Conservation (phyloP, 805 yeast species). For the Kazachstania kunashirensis region DNA sequence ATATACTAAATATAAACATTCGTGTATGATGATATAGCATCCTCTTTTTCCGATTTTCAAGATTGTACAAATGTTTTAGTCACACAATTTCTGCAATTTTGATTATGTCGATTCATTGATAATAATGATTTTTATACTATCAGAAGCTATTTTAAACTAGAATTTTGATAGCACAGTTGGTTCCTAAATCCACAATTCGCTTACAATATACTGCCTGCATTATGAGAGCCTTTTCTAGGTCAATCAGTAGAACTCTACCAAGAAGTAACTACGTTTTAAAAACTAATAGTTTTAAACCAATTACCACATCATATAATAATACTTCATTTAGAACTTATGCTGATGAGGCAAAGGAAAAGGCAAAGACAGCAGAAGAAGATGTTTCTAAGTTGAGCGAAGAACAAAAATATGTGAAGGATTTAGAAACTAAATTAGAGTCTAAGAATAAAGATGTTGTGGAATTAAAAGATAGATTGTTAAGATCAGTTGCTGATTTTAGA, state of each 20-base stretch:
- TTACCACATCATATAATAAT: not conserved
- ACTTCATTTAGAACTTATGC: slow-evolving; percentile 19
- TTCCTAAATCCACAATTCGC: no score
- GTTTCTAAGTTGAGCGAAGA: slow-evolving; percentile 16
- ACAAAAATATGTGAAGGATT: slow-evolving; percentile 26
- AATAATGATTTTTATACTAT: no score
- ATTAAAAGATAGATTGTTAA: slow-evolving; percentile 70
- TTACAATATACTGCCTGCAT: no score
- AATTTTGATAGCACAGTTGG: no score
- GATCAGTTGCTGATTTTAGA: slow-evolving; percentile 87
- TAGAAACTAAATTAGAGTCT: slow-evolving; percentile 44
- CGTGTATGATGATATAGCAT: no score
- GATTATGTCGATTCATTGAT: no score
- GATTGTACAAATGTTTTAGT: no score
- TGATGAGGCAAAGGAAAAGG: slow-evolving; percentile 15
- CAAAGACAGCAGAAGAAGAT: slow-evolving; percentile 3
- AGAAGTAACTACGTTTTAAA: slow-evolving; percentile 1
- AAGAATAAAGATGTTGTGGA: slow-evolving; percentile 71
- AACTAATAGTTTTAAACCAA: not conserved
- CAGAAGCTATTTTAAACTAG: no score
- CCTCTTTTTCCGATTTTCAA: no score
- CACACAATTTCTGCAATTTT: no score
- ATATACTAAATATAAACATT: no score
- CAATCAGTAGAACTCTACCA: slow-evolving; percentile 3
- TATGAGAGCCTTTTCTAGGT: slow-evolving; percentile 4